Evolutionary conservation across 108 stramenopile species (phyloP), one percentile per base, ranked within the genome.

Genomic region (Fragilaria crotonensis): DNA sequence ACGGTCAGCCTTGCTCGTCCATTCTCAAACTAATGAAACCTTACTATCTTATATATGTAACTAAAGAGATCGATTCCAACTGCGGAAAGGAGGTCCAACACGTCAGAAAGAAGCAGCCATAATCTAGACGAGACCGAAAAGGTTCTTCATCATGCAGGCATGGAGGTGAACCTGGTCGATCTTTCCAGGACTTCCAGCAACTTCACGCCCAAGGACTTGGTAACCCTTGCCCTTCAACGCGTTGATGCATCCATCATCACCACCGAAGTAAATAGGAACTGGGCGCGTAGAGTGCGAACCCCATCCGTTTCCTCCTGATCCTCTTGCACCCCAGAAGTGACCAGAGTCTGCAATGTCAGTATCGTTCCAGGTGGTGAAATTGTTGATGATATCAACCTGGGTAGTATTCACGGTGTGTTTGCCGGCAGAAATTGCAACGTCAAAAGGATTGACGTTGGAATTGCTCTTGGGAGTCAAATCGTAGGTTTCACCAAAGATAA

Each of bases 231-330:
- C 79, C 45, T 52, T 36, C 26, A 80, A 48, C 0, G 71, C 54
- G 20, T 69, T 68, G 19, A 80, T 25, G 51, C 79, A 80, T 19
- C 72, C 79, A 47, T 76, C 68, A 48, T 80, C 79, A 3, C 79
- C 79, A 5, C 32, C 59, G 49, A 69, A 59, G 57, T 33, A 64
- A 25, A 80, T 30, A 11, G 66, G 61, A 50, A 80, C 56, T 20
- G 79, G 79, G 31, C 79, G 79, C 26, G 68, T 70, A 25, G 76
- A 77, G 33, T 81, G 80, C 20, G 56, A 60, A n/a, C 80, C 80
- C 80, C 80, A 81, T 26, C 72, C 80, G 49, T 81, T 81, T 21
- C 80, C 80, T 27, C 80, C 80, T 45, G 72, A 62, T 45, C 76
- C 80, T 25, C 50, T 36, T 22, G 70, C 59, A 30, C 80, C 80